phyloP scores from a whole-genome alignment of 139 green algal genomes.

The Ettlia oleoabundans region DNA sequence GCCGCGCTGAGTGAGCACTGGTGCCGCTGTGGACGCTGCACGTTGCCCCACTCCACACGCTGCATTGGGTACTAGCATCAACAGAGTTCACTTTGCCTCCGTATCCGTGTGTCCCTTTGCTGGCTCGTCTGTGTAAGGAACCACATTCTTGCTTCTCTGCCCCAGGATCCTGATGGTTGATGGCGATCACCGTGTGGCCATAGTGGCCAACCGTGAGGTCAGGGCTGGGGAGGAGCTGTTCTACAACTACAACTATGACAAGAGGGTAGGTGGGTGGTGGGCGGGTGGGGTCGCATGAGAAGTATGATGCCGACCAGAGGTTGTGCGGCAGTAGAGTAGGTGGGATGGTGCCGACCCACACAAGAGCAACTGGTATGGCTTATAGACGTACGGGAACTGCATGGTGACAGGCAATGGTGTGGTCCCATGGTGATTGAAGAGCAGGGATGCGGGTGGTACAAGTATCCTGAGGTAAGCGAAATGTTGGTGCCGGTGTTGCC shows the following conservation, averaged over 20 bases:
- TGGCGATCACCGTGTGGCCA: conserved; percentile 85
- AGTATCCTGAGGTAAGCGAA: neutral
- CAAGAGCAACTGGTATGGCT: neutral
- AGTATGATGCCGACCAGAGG: no score
- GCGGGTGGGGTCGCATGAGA: no score
- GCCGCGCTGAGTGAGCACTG: conserved; percentile 49
- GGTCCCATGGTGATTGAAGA: neutral
- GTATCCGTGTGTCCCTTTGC: no score
- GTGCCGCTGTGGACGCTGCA: neutral
- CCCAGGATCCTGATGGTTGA: conserved; percentile 66
- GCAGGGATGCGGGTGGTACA: neutral
- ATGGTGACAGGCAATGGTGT: neutral
- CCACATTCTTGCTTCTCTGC: neutral
- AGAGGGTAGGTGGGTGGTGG: neutral
- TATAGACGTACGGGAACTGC: no score
- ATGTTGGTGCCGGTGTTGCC: neutral
- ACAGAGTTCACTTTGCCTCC: no score
- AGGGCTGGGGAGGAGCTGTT: conserved; percentile 72
- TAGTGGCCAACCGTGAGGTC: conserved; percentile 75
- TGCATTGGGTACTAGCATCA: neutral
- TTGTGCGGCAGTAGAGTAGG: no score
- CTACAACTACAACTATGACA: conserved; percentile 53
- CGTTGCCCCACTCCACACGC: neutral
- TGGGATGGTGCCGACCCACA: no score
- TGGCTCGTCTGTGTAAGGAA: no score